Base-by-base conservation (phyloP, 768 basidiomycete species). In the Lepiota brunneoincarnata region DNA sequence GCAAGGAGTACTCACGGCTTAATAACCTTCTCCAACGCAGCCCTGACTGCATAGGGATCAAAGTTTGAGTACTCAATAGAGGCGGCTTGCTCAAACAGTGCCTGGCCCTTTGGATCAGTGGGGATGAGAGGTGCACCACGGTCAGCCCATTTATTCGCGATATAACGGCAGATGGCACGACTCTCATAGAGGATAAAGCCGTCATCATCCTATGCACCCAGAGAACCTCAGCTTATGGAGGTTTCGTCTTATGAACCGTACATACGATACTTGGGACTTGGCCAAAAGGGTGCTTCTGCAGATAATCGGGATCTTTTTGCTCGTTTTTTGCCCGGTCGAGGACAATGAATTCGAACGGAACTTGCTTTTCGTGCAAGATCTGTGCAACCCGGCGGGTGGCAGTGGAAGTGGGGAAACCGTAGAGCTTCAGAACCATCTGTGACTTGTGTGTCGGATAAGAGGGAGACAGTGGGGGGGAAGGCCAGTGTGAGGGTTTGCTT, bases 131-230 rank as follows among this genome's bases (percentile, higher is more conserved):
- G 54, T 4, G 77, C 71, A 18, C 82, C 83, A 55, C 83, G 75
- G 45, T 69, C 54, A 6, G 75, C 63, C 59, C 82, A 81, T 64
- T 86, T 86, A 36, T 66, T 64, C 34, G 73, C 78, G 59, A 87
- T 61, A 63, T 88, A 89, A 12, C 81, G 77, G 35, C 62, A 65
- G 56, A 88, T 86, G 0, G 84, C 84, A 12, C 84, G 80, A 37
- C 77, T 77, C 61, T 86, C 84, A 64, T 76, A 87, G 23, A 90
- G 59, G 51, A 78, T 70, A 66, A 86, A 80, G 4, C 83, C 84
- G 39, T 81, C 81, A 21, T 85, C 82, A 48, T 80, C 70, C 78
- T 80, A 24, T 26, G 24, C 28, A 41, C 4, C 20, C 2, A n/a
- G 36, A 3, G 17, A 23, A n/a, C n/a, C n/a, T 45, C 51, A 44